A percentile compares a stretch with the other conserved stretches of the same genome.
These are phyloP conservation scores for Trametes hirsuta DNA, from an alignment of 1,284 basidiomycete species.

Conservation along the genomic window DNA sequence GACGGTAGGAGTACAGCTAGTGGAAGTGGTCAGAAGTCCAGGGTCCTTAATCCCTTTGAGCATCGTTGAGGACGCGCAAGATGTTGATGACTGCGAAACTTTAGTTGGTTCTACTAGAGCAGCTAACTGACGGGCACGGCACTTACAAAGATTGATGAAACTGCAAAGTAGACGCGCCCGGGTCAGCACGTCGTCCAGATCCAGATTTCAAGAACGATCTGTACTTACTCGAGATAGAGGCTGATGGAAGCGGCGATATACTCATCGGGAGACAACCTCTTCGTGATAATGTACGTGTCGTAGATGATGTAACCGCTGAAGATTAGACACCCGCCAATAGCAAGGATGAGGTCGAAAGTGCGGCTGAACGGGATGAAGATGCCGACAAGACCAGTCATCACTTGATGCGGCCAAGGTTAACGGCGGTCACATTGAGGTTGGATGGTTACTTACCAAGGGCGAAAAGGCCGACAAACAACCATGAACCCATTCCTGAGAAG, in stretches of 20 bases:
- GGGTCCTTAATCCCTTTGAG: constrained; percentile 24
- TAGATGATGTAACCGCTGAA: constrained; percentile 87
- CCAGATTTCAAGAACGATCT: background rate
- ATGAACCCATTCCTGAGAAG: constrained; percentile 84
- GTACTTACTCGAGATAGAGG: constrained; percentile 82
- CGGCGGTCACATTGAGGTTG: background rate
- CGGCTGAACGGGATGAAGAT: constrained; percentile 80
- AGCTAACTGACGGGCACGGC: background rate
- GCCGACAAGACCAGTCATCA: constrained; percentile 77
- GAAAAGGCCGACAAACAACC: constrained; percentile 78
- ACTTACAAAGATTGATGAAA: constrained; percentile 40
- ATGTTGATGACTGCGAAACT: constrained; percentile 36
- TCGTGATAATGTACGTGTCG: constrained; percentile 86
- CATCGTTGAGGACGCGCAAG: constrained; percentile 36
- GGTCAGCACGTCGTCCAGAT: constrained; percentile 33
- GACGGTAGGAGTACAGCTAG: background rate
- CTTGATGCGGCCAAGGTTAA: constrained; percentile 38
- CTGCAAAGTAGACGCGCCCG: constrained; percentile 13
- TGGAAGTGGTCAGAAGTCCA: background rate
- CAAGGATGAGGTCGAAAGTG: constrained; percentile 78
- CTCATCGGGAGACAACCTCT: constrained; percentile 82
- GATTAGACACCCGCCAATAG: constrained; percentile 77
- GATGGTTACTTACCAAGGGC: constrained; percentile 57
- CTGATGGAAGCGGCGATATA: constrained; percentile 86
- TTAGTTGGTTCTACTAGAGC: background rate